Percentiles rank a stretch among this genome's conserved stretches.
Conservation (phyloP, 2,329 filamentous ascomycete species). For the Apiospora marii region DNA sequence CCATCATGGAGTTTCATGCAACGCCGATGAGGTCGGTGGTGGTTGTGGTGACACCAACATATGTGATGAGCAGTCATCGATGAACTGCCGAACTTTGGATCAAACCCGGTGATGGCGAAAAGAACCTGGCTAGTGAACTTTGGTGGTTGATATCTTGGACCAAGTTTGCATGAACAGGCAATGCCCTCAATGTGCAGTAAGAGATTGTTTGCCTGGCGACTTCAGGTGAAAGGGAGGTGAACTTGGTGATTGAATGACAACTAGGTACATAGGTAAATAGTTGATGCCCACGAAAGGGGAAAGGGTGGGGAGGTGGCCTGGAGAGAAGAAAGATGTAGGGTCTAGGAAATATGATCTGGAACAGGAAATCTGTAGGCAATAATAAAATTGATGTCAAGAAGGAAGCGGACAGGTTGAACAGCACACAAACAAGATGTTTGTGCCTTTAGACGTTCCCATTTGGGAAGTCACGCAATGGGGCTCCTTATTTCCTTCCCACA, state of each 20-base stretch:
- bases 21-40: not conserved
- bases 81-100: not conserved
- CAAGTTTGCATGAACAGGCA: not conserved
- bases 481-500: not conserved
- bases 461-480: slow-evolving; percentile 6
- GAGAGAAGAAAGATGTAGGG: not conserved
- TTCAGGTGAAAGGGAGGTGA: slow-evolving; percentile 2
- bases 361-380: not conserved
- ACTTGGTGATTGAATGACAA: not conserved
- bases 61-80: not conserved
- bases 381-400: not conserved
- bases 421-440: slow-evolving; percentile 17
- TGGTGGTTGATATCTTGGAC: not conserved
- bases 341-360: not conserved
- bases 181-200: not conserved
- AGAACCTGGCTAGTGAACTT: not conserved
- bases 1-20: not conserved
- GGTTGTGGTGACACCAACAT: not conserved
- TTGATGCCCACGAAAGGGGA: not conserved
- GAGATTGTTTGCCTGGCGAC: not conserved
- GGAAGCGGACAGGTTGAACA: not conserved
- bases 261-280: not conserved
- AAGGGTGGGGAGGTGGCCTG: not conserved
- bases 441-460: slow-evolving; percentile 7
- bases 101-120: not conserved